These are phyloP conservation scores for Globisporangium emineosum DNA, from an alignment of 352 stramenopile genomes.

Conservation along the genomic window DNA sequence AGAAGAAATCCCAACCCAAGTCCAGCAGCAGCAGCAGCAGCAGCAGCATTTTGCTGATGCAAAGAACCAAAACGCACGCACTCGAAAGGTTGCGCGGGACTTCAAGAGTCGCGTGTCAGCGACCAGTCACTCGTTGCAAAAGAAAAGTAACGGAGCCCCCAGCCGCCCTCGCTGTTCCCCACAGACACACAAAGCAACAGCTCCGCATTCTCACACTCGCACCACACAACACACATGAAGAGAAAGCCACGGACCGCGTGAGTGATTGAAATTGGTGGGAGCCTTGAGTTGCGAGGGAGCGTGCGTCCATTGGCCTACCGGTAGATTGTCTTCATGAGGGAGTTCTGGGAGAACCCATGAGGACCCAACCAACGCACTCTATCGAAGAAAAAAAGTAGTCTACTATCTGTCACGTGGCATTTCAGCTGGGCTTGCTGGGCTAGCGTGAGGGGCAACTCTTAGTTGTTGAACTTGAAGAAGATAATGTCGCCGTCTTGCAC, in stretches of 20 bases:
- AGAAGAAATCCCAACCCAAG: slow-evolving; percentile 1
- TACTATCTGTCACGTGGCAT: neutral
- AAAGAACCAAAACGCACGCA: slow-evolving; percentile 2
- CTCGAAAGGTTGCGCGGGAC: slow-evolving; percentile 10
- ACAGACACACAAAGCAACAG: neutral
- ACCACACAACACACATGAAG: neutral
- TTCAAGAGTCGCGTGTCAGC: slow-evolving; percentile 5
- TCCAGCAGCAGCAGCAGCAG: neutral
- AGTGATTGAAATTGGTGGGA: neutral
- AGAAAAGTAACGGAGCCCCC: neutral
- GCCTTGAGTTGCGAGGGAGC: neutral
- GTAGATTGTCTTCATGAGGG: neutral
- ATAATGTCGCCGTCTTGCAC: slow-evolving; percentile 88
- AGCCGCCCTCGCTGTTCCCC: neutral
- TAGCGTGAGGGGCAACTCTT: slow-evolving; percentile 20
- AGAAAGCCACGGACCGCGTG: neutral
- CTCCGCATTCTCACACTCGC: neutral
- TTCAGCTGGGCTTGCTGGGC: neutral
- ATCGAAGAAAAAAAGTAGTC: neutral
- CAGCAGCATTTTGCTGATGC: neutral
- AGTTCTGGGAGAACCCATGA: neutral
- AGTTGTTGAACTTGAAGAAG: slow-evolving; percentile 94
- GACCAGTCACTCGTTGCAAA: neutral
- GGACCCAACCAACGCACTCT: neutral
- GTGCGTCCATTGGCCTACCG: neutral